Base-by-base conservation (phyloP, 345 rosid species). In the Hypericum perforatum region DNA sequence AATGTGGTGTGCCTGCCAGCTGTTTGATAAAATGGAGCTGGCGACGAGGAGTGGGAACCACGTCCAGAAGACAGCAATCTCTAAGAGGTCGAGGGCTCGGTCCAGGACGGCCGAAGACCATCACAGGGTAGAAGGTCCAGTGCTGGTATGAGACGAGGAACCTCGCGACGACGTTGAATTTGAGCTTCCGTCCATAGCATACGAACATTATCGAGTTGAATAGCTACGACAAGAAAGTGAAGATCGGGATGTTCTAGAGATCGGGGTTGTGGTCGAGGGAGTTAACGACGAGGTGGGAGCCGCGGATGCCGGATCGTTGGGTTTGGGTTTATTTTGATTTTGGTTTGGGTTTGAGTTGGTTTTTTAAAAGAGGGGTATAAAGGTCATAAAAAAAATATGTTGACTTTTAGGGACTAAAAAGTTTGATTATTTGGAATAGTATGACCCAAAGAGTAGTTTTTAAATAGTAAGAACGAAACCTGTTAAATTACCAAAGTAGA, bases 241-340 rank as follows among this genome's bases (percentile, higher is more conserved):
- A 78, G 14, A 91, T 60, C 0, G 98, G 98, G 39, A 91, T 85
- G 71, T 91, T 96, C 52, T 91, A 96, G 6, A 91, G 90, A 67
- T 91, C 98, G 0, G 98, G 98, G 53, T 91, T 96, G 14, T 79
- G 62, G 53, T 91, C 96, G 4, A 91, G 95, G 55, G 92, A 85
- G 49, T 91, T 91, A 70, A 87, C 79, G 42, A 96, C 76, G 36
- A 91, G 58, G 63, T 91, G 98, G 43, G n/a, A n/a, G n/a, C n/a
- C n/a, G n/a, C n/a, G n/a, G n/a, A n/a, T n/a, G n/a, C n/a, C n/a
- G n/a, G n/a, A n/a, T n/a, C n/a, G n/a, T n/a, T n/a, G n/a, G n/a
- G n/a, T n/a, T n/a, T n/a, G n/a, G n/a, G n/a, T n/a, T n/a, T n/a
- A n/a, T n/a, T n/a, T n/a, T n/a, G n/a, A n/a, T n/a, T n/a, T n/a